phyloP scores from a whole-genome alignment of 2,329 filamentous ascomycete species.

The Fusarium praegraminearum region DNA sequence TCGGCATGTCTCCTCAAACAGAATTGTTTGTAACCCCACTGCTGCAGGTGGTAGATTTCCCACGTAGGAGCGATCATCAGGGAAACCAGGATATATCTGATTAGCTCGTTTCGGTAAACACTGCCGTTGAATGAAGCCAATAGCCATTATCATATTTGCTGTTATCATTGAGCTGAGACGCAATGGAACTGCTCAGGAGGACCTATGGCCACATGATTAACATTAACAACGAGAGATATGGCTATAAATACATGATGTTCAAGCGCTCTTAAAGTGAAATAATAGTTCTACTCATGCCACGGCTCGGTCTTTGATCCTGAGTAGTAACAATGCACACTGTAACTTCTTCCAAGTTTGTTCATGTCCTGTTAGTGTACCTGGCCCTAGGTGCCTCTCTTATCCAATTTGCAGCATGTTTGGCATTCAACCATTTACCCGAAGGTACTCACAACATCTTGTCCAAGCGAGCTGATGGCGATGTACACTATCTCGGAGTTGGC shows the following conservation, averaged over 20 bases:
- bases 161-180: not conserved
- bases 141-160: not conserved
- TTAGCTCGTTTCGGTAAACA: not conserved
- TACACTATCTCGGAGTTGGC: slow-evolving; percentile 9
- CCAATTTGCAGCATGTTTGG: not conserved
- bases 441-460: accelerated
- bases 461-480: not conserved
- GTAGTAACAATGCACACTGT: not conserved
- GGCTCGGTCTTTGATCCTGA: not conserved
- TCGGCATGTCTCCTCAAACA: not conserved
- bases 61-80: not conserved
- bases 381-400: not conserved
- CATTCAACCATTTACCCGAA: not conserved
- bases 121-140: not conserved
- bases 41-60: not conserved
- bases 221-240: not conserved
- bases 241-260: not conserved
- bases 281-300: not conserved
- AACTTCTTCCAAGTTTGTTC: not conserved
- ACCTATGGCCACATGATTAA: not conserved
- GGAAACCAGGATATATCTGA: accelerated
- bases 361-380: not conserved
- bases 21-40: slow-evolving; percentile 1
- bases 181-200: not conserved
- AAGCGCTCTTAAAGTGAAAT: not conserved